A percentile compares a stretch with the other conserved stretches of the same genome.
These are phyloP conservation scores for Pythium coloratum DNA, from an alignment of 352 stramenopile genomes.

Conservation along the genomic window DNA sequence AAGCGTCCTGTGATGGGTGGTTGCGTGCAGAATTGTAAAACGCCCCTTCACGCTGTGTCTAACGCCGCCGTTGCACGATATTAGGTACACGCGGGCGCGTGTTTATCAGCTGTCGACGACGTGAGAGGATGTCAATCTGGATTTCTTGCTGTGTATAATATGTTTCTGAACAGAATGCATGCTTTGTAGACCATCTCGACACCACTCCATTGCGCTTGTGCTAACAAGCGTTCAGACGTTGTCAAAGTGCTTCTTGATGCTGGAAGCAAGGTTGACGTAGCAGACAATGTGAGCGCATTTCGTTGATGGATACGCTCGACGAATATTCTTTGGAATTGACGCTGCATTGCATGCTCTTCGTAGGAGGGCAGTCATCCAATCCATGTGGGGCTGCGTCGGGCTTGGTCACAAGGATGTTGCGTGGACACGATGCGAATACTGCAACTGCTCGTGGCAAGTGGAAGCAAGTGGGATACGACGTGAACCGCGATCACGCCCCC, in stretches of 20 bases:
- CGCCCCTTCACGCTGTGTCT: too few relatives aligned
- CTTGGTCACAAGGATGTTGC: not conserved
- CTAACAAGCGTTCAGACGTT: not conserved
- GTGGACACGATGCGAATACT: too few relatives aligned
- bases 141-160: too few relatives aligned
- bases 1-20: too few relatives aligned
- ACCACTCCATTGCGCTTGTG: not conserved
- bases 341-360: not conserved
- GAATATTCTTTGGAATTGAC: too few relatives aligned
- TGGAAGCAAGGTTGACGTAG: not conserved
- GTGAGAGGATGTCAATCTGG: too few relatives aligned
- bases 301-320: too few relatives aligned
- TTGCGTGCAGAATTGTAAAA: too few relatives aligned
- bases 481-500: not conserved
- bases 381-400: not conserved
- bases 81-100: too few relatives aligned
- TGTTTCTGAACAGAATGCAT: not conserved
- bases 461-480: not conserved
- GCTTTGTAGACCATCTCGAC: not conserved
- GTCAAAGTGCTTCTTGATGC: not conserved
- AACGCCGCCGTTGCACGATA: too few relatives aligned
- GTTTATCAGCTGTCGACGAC: too few relatives aligned
- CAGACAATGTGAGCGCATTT: not conserved
- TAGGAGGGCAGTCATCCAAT: not conserved
- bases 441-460: not conserved